phyloP scores from a whole-genome alignment of 2,329 filamentous ascomycete genomes.

The Xylaria sp. region DNA sequence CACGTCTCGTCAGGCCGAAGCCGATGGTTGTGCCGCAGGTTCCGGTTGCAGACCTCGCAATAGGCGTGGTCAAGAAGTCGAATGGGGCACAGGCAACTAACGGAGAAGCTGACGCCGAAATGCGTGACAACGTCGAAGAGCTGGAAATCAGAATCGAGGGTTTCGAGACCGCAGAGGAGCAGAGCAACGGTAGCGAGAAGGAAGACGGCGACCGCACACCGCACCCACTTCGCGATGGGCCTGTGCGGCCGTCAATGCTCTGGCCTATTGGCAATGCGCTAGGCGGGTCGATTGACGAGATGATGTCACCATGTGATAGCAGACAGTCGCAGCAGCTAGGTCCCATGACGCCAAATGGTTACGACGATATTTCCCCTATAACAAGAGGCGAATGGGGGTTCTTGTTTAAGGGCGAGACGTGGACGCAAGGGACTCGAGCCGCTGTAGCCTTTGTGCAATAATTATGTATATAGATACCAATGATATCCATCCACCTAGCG shows the following conservation, averaged over 20 bases:
- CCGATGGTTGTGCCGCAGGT: constrained; percentile 23
- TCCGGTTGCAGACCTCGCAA: not conserved
- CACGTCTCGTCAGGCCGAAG: constrained; percentile 32
- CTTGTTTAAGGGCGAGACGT: constrained; percentile 57
- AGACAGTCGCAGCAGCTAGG: constrained; percentile 44
- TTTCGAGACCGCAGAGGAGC: constrained; percentile 32
- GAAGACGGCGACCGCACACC: constrained; percentile 41
- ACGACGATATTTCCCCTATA: constrained; percentile 66
- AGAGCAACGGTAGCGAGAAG: constrained; percentile 45
- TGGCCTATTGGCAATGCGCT: constrained; percentile 26
- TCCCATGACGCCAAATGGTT: constrained; percentile 62
- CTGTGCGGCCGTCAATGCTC: constrained; percentile 26
- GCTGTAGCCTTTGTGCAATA: constrained; percentile 12
- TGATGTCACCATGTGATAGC: constrained; percentile 39
- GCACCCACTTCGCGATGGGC: constrained; percentile 26
- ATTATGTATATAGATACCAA: constrained; percentile 11
- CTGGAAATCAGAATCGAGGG: constrained; percentile 33
- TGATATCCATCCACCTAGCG: constrained; percentile 2
- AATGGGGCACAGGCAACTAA: not conserved
- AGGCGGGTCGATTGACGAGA: constrained; percentile 51
- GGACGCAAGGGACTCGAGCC: constrained; percentile 40
- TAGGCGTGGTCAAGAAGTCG: not conserved
- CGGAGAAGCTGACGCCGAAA: not conserved
- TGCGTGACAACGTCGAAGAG: constrained; percentile 3
- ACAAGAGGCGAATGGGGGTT: constrained; percentile 69